phyloP scores from a whole-genome alignment of 108 stramenopile genomes.

The Schizochytrium sp. region DNA sequence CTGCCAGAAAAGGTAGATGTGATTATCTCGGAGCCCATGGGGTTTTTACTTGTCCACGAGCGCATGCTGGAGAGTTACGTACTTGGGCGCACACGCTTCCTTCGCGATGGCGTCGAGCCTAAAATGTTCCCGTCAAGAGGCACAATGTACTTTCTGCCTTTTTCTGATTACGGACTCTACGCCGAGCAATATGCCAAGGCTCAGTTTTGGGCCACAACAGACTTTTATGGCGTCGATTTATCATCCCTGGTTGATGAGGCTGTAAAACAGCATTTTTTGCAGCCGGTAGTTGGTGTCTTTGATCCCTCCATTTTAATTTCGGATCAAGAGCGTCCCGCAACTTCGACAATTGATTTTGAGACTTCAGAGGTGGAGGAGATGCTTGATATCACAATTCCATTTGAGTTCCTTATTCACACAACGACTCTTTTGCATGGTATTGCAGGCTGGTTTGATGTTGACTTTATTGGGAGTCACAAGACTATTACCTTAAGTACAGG shows the following conservation, averaged over 20 bases:
- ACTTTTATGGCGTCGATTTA: slow-evolving; percentile 78
- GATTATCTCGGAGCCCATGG: slow-evolving; percentile 81
- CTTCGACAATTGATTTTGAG: slow-evolving; percentile 70
- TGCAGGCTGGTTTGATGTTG: slow-evolving; percentile 79
- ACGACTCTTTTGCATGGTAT: slow-evolving; percentile 79
- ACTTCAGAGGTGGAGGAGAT: slow-evolving; percentile 65
- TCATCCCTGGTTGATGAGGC: slow-evolving; percentile 66
- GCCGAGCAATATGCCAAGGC: slow-evolving; percentile 70
- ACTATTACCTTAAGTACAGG: slow-evolving; percentile 68
- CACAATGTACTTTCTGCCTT: slow-evolving; percentile 71
- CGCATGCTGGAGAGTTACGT: slow-evolving; percentile 81
- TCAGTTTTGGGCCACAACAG: slow-evolving; percentile 73
- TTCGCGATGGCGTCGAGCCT: slow-evolving; percentile 72
- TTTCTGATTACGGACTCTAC: slow-evolving; percentile 73
- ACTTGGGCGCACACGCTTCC: slow-evolving; percentile 72
- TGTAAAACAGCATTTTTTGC: slow-evolving; percentile 73
- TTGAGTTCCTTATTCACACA: slow-evolving; percentile 64
- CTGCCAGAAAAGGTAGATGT: slow-evolving; percentile 81
- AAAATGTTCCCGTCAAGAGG: slow-evolving; percentile 75
- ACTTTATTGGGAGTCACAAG: slow-evolving; percentile 71
- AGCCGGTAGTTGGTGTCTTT: slow-evolving; percentile 78
- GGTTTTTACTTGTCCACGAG: slow-evolving; percentile 81
- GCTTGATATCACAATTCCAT: slow-evolving; percentile 62
- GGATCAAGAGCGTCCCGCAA: slow-evolving; percentile 51
- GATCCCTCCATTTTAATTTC: slow-evolving; percentile 66